Base-by-base conservation (phyloP, 768 basidiomycete species). In the Dioszegia aurantiaca region DNA sequence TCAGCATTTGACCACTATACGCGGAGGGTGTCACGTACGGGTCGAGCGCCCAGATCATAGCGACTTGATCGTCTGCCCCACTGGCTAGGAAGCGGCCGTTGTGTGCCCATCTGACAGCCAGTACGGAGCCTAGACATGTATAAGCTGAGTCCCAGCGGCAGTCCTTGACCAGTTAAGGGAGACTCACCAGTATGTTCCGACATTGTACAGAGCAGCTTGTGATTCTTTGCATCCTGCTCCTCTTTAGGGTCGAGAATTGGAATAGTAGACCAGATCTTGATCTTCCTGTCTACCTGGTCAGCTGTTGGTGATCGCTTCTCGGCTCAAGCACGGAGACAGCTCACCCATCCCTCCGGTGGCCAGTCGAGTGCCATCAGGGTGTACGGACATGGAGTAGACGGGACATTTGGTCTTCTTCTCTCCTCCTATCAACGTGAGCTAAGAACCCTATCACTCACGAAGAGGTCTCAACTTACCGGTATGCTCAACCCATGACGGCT, bases 41-140 rank as follows among this genome's bases (percentile, higher is more conserved):
- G 78, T 95, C 92, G 46, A 91, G 83, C 72, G 92, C 90, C 95
- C 93, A 99, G 33, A 98, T 85, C 86, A 98, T 89, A 28, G 95
- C 85, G 63, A 93, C 88, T 72, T 87, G 85, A 72, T 98, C 95
- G 76, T 99, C 95, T 63, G 91, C 90, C 21, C 95, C 95, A 70
- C 89, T 93, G 4, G 95, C 95, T 19, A 99, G 80, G 86, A 88
- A 97, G 49, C 87, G 80, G 10, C 95, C 95, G 10, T 88, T 89
- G 77, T 92, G 85, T 11, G 91, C 89, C 93, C 94, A 99, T 46
- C 93, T 79, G 17, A 97, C 88, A 14, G 87, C 85, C 27, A 98
- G 79, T 2, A 99, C 93, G 0, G 92, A 88, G 3, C 80, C 80
- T 80, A 61, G 12, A 17, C 2, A 43, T n/a, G 21, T 5, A 4